These are phyloP conservation scores for Pholiota microspora DNA, from an alignment of 768 basidiomycete species.

Conservation along the genomic window DNA sequence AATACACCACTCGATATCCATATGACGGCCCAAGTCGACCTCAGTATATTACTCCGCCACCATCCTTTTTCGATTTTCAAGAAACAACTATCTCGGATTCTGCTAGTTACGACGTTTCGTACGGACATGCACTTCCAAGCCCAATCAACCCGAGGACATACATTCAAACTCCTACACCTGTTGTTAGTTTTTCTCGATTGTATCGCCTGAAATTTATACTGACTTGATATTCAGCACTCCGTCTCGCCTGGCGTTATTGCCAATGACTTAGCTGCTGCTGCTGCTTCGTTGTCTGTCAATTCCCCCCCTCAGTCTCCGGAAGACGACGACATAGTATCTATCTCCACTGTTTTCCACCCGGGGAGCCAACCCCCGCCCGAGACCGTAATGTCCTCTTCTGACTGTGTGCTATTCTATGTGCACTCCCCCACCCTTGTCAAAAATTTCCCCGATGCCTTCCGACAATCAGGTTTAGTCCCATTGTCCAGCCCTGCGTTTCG, in stretches of 20 bases:
- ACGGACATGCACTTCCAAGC: neutral
- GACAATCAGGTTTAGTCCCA: slow-evolving; percentile 26
- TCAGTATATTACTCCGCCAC: neutral
- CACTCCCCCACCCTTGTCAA: slow-evolving; percentile 40
- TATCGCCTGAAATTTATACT: neutral
- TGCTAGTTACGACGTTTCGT: neutral
- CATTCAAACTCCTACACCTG: neutral
- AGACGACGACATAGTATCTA: slow-evolving; percentile 11
- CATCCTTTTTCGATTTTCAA: neutral
- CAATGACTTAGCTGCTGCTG: neutral
- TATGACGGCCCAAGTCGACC: neutral
- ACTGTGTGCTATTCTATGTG: slow-evolving; percentile 64
- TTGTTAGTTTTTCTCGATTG: neutral
- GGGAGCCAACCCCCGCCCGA: slow-evolving; percentile 17
- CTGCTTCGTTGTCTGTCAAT: neutral
- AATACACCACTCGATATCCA: neutral
- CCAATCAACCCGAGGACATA: neutral
- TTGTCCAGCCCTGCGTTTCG: slow-evolving; percentile 16
- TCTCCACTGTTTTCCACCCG: slow-evolving; percentile 30
- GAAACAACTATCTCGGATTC: neutral
- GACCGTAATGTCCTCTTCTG: slow-evolving; percentile 48
- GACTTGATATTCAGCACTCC: neutral
- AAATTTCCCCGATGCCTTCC: slow-evolving; percentile 39
- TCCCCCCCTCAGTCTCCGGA: neutral
- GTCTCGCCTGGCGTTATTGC: neutral